Evolutionary conservation across 352 stramenopile species (phyloP).

Genomic region (Phytophthora citricola): DNA sequence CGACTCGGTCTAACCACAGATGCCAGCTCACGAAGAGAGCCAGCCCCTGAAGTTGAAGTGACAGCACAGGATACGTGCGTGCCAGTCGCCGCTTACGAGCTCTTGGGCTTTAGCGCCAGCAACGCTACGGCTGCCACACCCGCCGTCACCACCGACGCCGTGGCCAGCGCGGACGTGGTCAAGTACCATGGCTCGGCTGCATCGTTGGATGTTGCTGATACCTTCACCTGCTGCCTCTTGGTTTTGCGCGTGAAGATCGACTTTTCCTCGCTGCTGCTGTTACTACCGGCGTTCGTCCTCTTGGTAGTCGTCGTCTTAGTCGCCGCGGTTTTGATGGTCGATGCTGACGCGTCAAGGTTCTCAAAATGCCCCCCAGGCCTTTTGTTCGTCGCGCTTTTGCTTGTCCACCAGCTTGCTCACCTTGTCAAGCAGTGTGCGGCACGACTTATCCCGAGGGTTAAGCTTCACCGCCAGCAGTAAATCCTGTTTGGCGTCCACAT

Average conservation of each 20-base stretch:
- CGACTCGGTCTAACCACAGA: conserved; percentile 18
- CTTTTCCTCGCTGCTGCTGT: conserved; percentile 34
- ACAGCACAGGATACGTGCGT: conserved; percentile 9
- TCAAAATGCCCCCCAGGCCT: conserved; percentile 84
- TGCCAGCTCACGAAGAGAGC: conserved; percentile 15
- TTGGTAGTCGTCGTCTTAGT: conserved; percentile 22
- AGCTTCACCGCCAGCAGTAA: conserved; percentile 80
- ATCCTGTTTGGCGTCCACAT: conserved; percentile 77
- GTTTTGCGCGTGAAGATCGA: conserved; percentile 83
- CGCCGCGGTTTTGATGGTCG: conserved; percentile 29
- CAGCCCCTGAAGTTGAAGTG: conserved; percentile 33
- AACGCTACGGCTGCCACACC: conserved; percentile 70
- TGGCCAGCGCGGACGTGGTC: conserved; percentile 62
- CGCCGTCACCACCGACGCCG: conserved; percentile 74
- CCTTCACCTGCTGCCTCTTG: conserved; percentile 48
- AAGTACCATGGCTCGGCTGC: conserved; percentile 62
- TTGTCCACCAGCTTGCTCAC: conserved; percentile 77
- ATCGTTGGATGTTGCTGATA: conserved; percentile 11
- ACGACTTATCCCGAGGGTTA: conserved; percentile 85
- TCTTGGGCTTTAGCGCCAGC: conserved; percentile 69
- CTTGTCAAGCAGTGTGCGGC: conserved; percentile 72
- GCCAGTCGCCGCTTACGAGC: conserved; percentile 30
- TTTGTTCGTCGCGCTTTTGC: conserved; percentile 81
- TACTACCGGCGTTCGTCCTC: conserved; percentile 5
- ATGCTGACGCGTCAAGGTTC: conserved; percentile 43